Base-by-base conservation (phyloP, 495 filamentous ascomycete genomes). In the Lichina pygmaea region DNA sequence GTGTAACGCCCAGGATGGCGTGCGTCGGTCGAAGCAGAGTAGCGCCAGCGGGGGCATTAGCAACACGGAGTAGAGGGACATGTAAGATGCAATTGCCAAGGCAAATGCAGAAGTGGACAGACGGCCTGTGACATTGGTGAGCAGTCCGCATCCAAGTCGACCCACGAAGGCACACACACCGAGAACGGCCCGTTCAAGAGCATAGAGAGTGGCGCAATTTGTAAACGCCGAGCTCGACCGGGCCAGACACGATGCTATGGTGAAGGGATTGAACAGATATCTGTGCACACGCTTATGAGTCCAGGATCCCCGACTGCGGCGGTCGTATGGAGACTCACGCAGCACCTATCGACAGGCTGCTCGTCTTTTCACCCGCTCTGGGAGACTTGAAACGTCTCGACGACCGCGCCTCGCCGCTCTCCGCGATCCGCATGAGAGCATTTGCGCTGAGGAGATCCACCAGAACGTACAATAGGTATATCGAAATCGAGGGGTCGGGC, bases 181-280 rank as follows among this genome's bases (percentile, higher is more conserved):
- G 46, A 16, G 58, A n/a, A 83, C 75, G 17, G 89, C 89, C 53
- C 78, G 81, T 10, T 81, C 75, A 33, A 92, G 68, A 40, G 85
- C 81, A 49, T 79, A 75, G 34, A 94, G 73, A 47, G 93, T 80
- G 45, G 81, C 84, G 49, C 77, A 78, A 16, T 84, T 86, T 0
- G 85, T 92, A 54, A 95, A 91, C 39, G 91, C 78, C 49, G 73
- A 82, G 0, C 86, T 95, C 7, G 89, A 77, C 6, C 89, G 76
- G n/a, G 77, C 89, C 46, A 97, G 67, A 58, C 86, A 94, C 17
- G 84, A 86, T 43, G 83, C 77, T 50, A 95, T 74, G 2, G 86
- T 93, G 57, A 93, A 91, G 2, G 89, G 89, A 59, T 91, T 94
- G 61, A 97, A 86, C 8, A 97, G 68, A 53, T 82, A 92, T 56